phyloP scores from a whole-genome alignment of 2,329 filamentous ascomycete genomes.

The Epichloe gansuensis region DNA sequence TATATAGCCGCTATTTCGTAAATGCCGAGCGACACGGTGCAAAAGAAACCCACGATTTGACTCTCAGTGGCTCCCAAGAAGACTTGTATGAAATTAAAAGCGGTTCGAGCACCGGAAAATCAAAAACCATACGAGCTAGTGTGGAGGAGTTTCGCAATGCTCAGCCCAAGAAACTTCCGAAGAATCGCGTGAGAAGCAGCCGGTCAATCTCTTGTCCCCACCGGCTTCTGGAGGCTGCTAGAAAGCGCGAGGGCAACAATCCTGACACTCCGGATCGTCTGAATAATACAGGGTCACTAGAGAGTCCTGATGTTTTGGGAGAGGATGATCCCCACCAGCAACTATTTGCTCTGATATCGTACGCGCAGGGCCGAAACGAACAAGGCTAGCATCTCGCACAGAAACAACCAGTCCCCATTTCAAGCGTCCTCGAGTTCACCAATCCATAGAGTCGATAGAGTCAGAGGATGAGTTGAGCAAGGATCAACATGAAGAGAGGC shows the following conservation, averaged over 20 bases:
- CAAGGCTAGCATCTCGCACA: background rate
- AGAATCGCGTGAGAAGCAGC: background rate
- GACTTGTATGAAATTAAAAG: background rate
- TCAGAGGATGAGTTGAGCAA: conserved; percentile 21
- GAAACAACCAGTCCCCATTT: conserved; percentile 6
- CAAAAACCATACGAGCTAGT: background rate
- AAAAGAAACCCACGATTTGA: background rate
- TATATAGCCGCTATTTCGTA: conserved; percentile 1
- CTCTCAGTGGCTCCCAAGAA: background rate
- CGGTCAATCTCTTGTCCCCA: conserved; percentile 14
- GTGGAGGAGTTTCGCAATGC: background rate
- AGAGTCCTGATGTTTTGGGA: background rate
- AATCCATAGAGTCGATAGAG: conserved; percentile 8
- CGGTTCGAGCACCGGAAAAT: background rate
- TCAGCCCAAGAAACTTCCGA: background rate
- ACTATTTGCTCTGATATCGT: conserved; percentile 14
- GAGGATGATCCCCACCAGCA: conserved; percentile 8
- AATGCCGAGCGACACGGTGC: background rate
- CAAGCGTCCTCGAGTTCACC: conserved; percentile 8
- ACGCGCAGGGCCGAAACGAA: conserved; percentile 2
- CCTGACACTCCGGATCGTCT: background rate
- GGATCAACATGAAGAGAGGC: conserved; percentile 6
- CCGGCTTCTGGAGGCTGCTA: background rate
- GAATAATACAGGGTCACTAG: background rate
- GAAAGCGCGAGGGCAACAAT: background rate